phyloP scores from a whole-genome alignment of 2,329 filamentous ascomycete species.

The Cryoendolithus antarcticus region DNA sequence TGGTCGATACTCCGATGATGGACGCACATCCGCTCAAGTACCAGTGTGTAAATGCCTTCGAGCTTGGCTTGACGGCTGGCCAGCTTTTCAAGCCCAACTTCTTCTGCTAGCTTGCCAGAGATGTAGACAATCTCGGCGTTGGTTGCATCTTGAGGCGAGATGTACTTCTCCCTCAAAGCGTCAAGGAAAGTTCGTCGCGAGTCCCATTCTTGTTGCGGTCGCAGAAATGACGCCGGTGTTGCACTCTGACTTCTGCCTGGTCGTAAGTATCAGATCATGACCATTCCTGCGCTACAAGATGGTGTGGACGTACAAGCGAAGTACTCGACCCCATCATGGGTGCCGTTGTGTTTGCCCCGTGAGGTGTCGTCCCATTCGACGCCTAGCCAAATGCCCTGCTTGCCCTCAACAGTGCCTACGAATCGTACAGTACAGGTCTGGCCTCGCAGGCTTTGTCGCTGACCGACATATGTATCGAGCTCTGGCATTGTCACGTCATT shows the following conservation, averaged over 20 bases:
- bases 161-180: constrained; percentile 76
- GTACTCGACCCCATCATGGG: constrained; percentile 65
- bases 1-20: constrained; percentile 11
- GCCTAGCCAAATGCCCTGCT: constrained; percentile 72
- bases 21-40: constrained; percentile 67
- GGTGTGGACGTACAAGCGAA: constrained; percentile 59
- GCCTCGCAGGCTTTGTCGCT: constrained; percentile 68
- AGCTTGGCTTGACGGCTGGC: constrained; percentile 65
- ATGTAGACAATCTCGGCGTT: constrained; percentile 50
- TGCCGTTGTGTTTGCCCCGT: constrained; percentile 83
- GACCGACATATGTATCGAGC: constrained; percentile 33
- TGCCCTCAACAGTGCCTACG: constrained; percentile 62
- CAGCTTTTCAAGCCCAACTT: constrained; percentile 92
- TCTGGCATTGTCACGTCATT: background rate
- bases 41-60: constrained; percentile 63
- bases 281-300: constrained; percentile 3
- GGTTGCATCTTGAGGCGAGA: constrained; percentile 34
- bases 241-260: constrained; percentile 50
- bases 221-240: constrained; percentile 76
- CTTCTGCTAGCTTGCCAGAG: constrained; percentile 73
- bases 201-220: constrained; percentile 61
- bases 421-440: constrained; percentile 77
- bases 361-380: constrained; percentile 90
- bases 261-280: constrained; percentile 13
- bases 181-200: constrained; percentile 59